phyloP scores from a whole-genome alignment of 192 early-diverging fungal species.

The Coemansia sp. region DNA sequence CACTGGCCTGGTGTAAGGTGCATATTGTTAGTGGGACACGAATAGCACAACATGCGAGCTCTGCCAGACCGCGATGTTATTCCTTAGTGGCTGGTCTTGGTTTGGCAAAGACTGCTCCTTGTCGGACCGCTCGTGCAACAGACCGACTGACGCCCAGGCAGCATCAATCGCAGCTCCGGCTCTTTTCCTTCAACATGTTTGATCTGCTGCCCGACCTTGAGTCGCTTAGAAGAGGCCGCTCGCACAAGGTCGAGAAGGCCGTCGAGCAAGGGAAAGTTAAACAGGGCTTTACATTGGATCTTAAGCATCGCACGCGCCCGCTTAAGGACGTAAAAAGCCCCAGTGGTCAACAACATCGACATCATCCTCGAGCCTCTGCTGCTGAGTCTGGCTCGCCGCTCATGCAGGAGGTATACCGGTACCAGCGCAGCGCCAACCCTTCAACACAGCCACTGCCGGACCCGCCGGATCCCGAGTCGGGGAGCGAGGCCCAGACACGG shows the following conservation, averaged over 20 bases:
- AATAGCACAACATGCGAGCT: background rate
- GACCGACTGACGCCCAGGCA: background rate
- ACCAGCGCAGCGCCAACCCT: conserved; percentile 30
- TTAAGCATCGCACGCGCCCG: conserved; percentile 28
- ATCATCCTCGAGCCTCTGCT: background rate
- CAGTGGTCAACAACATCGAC: background rate
- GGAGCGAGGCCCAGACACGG: conserved; percentile 9
- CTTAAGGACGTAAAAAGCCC: conserved; percentile 5
- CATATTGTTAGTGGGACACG: background rate
- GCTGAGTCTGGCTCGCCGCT: conserved; percentile 9
- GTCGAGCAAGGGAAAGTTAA: conserved; percentile 35
- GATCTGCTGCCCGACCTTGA: conserved; percentile 48
- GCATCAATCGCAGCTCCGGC: background rate
- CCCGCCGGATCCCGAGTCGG: conserved; percentile 1
- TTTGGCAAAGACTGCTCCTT: background rate
- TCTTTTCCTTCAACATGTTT: conserved; percentile 47
- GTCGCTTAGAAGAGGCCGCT: conserved; percentile 28
- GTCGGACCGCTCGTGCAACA: background rate
- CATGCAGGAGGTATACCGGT: conserved; percentile 33
- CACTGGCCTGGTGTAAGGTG: background rate
- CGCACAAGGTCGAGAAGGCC: conserved; percentile 33
- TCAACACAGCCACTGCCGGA: conserved; percentile 1
- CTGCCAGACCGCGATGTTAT: background rate
- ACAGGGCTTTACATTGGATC: conserved; percentile 18
- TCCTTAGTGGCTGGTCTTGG: background rate